Percentiles rank a stretch among this genome's conserved stretches.
Conservation (phyloP, 352 stramenopile species). For the Phytophthora capsici region DNA sequence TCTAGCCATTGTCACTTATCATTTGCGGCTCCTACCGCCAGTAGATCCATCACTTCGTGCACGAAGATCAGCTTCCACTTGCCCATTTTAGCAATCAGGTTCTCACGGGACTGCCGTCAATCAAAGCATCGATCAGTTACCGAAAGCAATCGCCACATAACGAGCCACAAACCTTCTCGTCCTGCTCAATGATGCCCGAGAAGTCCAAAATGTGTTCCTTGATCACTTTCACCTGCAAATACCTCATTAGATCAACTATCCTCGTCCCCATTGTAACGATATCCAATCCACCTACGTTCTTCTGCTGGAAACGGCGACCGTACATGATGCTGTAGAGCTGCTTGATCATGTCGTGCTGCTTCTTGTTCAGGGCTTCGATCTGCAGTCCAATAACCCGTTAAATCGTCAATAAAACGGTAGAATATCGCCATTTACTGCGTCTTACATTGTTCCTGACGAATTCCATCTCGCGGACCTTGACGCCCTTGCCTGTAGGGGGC, state of each 20-base stretch:
- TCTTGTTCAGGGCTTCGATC: constrained; percentile 75
- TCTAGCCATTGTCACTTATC: no score
- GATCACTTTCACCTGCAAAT: constrained; percentile 70
- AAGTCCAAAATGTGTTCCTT: constrained; percentile 87
- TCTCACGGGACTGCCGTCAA: constrained; percentile 53
- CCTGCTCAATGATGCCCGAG: constrained; percentile 63
- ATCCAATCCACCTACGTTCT: constrained; percentile 57
- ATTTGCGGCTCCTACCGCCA: constrained; percentile 52
- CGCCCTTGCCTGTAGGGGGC: constrained; percentile 56
- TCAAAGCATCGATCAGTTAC: not conserved
- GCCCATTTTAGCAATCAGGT: constrained; percentile 65
- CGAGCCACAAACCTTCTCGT: constrained; percentile 59
- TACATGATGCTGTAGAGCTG: constrained; percentile 87
- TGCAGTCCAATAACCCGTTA: constrained; percentile 20
- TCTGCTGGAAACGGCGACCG: constrained; percentile 76
- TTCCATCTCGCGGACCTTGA: constrained; percentile 71
- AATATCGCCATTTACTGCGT: not conserved
- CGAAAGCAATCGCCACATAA: not conserved
- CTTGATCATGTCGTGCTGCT: constrained; percentile 74
- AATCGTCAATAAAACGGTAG: not conserved
- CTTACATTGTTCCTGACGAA: constrained; percentile 59
- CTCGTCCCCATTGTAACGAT: not conserved
- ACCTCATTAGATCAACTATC: not conserved
- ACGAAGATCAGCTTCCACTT: constrained; percentile 78
- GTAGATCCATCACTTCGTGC: constrained; percentile 78